phyloP scores from a whole-genome alignment of 257 asterid species.

The Fraxinus cuspidata region DNA sequence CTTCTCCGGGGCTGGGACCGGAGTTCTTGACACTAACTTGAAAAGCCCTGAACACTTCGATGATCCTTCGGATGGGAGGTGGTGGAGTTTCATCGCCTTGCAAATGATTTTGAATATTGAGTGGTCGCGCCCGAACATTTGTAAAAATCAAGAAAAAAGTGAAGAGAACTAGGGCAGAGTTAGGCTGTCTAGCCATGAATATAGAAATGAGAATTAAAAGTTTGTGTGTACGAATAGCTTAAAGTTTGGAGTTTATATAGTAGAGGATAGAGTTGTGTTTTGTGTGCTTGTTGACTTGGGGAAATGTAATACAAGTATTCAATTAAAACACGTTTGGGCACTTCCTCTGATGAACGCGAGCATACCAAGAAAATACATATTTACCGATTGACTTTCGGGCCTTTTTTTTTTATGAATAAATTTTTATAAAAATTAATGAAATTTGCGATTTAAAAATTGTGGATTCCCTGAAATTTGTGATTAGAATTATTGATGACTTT shows the following conservation, averaged over 20 bases:
- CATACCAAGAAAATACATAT: background rate
- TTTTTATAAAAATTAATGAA: too few species aligned
- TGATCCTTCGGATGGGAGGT: background rate
- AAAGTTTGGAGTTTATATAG: slow-evolving; percentile 21
- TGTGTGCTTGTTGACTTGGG: slow-evolving; percentile 19
- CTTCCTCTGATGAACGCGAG: background rate
- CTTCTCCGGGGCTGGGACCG: slow-evolving; percentile 39
- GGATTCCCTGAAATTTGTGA: too few species aligned
- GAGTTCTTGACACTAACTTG: slow-evolving; percentile 22
- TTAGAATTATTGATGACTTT: too few species aligned
- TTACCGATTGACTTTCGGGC: background rate
- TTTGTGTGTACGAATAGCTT: slow-evolving; percentile 17
- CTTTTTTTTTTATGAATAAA: too few species aligned
- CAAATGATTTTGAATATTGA: background rate
- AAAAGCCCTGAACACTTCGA: background rate
- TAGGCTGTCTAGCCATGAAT: slow-evolving; percentile 23
- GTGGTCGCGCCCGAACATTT: slow-evolving; percentile 8
- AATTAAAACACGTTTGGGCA: slow-evolving; percentile 28
- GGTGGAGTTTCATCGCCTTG: background rate
- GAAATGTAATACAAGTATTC: slow-evolving; percentile 6
- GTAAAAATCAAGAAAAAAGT: slow-evolving; percentile 20
- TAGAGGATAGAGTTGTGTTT: background rate
- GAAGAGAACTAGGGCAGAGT: slow-evolving; percentile 7
- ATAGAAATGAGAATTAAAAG: background rate
- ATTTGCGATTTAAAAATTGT: too few species aligned